Conservation (phyloP, 441 rosid genomes). For the Populus hybrid region DNA sequence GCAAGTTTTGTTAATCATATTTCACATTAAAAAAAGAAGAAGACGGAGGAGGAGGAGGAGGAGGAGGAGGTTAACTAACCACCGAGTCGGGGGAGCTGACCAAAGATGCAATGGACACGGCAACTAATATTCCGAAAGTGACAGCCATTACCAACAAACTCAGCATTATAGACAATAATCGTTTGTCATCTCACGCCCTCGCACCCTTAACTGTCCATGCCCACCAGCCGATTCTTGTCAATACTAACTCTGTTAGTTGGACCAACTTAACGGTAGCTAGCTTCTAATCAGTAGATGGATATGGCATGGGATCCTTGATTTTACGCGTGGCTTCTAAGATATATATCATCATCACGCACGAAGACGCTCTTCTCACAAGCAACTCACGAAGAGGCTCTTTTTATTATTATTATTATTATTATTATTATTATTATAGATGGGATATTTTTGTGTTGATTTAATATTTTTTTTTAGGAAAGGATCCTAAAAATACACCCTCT, state of each 20-base stretch:
- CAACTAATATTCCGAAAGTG: constrained; percentile 18
- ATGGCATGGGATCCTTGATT: constrained; percentile 4
- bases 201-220: background rate
- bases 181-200: background rate
- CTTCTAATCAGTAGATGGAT: background rate
- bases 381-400: constrained; percentile 12
- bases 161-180: background rate
- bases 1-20: background rate
- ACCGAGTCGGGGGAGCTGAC: background rate
- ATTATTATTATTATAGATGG: background rate
- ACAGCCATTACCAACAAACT: background rate
- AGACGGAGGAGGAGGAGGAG: background rate
- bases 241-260: constrained; percentile 26
- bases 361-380: constrained; percentile 15
- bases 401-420: background rate
- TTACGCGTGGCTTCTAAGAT: constrained; percentile 40
- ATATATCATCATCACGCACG: constrained; percentile 1
- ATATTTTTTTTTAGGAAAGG: no score
- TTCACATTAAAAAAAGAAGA: background rate
- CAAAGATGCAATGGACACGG: constrained; percentile 11
- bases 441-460: no score
- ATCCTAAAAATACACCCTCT: no score
- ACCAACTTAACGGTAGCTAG: constrained; percentile 1
- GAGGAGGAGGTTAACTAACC: background rate
- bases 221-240: background rate